Conservation (phyloP, 1,284 basidiomycete species). For the Moesziomyces antarcticus region DNA sequence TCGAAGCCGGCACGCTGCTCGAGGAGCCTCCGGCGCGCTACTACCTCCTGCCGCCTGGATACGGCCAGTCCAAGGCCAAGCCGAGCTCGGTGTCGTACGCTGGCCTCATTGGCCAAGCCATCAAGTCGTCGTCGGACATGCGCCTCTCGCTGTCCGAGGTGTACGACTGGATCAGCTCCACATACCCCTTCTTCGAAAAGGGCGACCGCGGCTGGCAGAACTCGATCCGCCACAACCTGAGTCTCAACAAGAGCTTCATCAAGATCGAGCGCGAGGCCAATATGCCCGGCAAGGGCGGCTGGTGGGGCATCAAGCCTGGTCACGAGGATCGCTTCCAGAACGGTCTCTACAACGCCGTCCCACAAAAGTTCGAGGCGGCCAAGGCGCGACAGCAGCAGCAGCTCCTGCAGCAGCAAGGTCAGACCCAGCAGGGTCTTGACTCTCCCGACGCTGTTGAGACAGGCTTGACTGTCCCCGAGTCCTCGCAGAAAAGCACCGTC, state of each 20-base stretch:
- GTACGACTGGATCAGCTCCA: constrained; percentile 92
- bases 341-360: constrained; percentile 54
- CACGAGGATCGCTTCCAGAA: constrained; percentile 65
- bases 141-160: constrained; percentile 93
- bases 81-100: constrained; percentile 78
- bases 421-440: constrained; percentile 13
- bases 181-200: constrained; percentile 90
- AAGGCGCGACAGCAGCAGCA: constrained; percentile 37
- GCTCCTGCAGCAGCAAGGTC: constrained; percentile 24
- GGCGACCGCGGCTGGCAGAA: constrained; percentile 95
- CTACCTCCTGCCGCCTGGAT: constrained; percentile 62
- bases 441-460: constrained; percentile 29
- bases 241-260: constrained; percentile 83
- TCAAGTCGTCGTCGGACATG: constrained; percentile 83
- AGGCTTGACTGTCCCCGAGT: constrained; percentile 9
- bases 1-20: constrained; percentile 58
- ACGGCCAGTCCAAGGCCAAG: constrained; percentile 57
- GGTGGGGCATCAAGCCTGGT: constrained; percentile 69
- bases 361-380: constrained; percentile 47
- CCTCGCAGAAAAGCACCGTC: not conserved
- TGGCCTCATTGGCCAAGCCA: constrained; percentile 92
- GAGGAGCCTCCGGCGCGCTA: constrained; percentile 61
- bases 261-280: constrained; percentile 69
- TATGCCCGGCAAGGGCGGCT: constrained; percentile 70
- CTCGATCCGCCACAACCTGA: constrained; percentile 90